These are phyloP conservation scores for Kandelia obovata DNA, from an alignment of 345 rosid genomes.

Conservation along the genomic window DNA sequence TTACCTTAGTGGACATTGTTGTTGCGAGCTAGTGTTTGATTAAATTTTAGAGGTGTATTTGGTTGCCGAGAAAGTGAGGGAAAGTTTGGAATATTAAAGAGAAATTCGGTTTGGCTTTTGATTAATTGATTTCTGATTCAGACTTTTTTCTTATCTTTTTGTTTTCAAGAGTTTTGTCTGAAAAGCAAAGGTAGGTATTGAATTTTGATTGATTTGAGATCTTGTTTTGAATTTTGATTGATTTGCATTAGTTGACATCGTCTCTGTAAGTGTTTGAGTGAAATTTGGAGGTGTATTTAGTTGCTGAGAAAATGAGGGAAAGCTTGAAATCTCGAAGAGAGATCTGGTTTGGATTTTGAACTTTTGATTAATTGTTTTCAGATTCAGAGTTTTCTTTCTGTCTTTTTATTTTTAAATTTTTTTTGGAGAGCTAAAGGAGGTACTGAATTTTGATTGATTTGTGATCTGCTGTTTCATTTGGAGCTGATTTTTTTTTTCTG, in stretches of 20 bases:
- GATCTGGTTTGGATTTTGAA: neutral
- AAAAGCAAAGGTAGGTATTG: neutral
- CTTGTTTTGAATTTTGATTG: slow-evolving; percentile 10
- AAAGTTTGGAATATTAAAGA: neutral
- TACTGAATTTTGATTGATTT: slow-evolving; percentile 6
- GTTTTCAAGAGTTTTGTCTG: too few relatives aligned
- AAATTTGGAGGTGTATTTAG: slow-evolving; percentile 5
- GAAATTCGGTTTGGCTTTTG: neutral
- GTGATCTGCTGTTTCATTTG: slow-evolving; percentile 17
- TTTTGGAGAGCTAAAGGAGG: too few relatives aligned
- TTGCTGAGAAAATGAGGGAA: neutral
- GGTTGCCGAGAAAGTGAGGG: neutral
- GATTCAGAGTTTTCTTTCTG: neutral
- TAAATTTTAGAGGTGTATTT: slow-evolving; percentile 8
- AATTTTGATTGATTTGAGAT: neutral
- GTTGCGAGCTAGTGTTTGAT: neutral
- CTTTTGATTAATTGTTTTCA: neutral
- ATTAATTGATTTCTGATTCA: neutral
- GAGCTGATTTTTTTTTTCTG: slow-evolving; percentile 14
- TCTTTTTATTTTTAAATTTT: neutral
- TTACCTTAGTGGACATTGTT: too few relatives aligned
- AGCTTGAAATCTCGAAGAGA: neutral
- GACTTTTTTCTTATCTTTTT: neutral
- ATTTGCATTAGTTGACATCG: too few relatives aligned
- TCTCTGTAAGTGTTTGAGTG: neutral